These are phyloP conservation scores for Camillea tinctor DNA, from an alignment of 2,329 filamentous ascomycete genomes.

Conservation along the genomic window DNA sequence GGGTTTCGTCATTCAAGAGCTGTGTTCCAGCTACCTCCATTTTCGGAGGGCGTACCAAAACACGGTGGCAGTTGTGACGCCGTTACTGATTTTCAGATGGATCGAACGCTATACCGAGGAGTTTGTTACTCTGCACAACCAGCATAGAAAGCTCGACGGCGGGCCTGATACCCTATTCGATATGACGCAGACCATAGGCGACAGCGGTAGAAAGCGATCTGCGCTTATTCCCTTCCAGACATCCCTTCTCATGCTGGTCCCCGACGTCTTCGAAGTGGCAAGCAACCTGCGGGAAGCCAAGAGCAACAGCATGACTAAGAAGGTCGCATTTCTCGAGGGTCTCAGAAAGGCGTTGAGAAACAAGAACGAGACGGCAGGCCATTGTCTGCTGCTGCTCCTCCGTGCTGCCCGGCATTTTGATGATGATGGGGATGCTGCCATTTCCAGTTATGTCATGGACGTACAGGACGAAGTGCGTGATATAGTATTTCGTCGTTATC, in stretches of 20 bases:
- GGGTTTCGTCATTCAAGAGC: conserved; percentile 61
- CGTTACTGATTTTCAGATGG: conserved; percentile 64
- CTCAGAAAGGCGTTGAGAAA: conserved; percentile 63
- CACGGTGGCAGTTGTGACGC: conserved; percentile 60
- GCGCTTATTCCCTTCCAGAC: conserved; percentile 63
- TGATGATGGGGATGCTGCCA: conserved; percentile 59
- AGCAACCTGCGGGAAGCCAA: conserved; percentile 66
- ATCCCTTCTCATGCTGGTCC: conserved; percentile 60
- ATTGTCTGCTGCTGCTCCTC: conserved; percentile 62
- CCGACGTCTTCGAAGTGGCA: conserved; percentile 69
- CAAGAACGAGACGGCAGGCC: conserved; percentile 65
- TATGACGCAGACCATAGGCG: conserved; percentile 62
- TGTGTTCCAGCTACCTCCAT: conserved; percentile 66
- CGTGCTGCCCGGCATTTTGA: conserved; percentile 64
- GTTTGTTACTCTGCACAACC: conserved; percentile 62
- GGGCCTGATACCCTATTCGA: conserved; percentile 68
- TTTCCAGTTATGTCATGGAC: conserved; percentile 67
- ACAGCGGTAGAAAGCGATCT: conserved; percentile 54
- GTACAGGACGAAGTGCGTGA: conserved; percentile 68
- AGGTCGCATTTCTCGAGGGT: conserved; percentile 63
- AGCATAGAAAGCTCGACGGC: conserved; percentile 61
- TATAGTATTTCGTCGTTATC: conserved; percentile 58
- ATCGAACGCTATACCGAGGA: conserved; percentile 63
- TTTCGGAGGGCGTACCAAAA: conserved; percentile 64
- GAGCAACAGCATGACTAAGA: conserved; percentile 61